Evolutionary conservation across 352 stramenopile genomes (phyloP), one percentile per base, ranked within the genome.

Genomic region (Blastocystis sp.): DNA sequence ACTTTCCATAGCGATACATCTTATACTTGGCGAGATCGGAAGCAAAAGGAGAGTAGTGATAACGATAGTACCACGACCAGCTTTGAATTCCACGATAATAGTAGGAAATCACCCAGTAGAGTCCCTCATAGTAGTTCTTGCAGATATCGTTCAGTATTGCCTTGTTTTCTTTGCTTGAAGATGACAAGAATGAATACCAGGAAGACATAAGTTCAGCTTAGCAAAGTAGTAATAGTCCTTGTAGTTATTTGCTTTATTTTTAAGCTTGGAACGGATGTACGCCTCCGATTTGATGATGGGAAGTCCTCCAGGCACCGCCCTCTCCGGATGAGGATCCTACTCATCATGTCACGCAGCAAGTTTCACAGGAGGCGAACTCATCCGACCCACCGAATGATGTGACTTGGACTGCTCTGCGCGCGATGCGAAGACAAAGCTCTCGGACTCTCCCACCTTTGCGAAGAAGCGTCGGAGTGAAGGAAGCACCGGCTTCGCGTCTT

Each of bases 21-120:
- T 82, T n/a, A 30, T 63, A 81, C 41, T 96, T 95, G 54, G 92
- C 94, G 90, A 98, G 91, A 90, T 98, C 95, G 0, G 93, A 96
- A 30, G 96, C 93, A 59, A 98, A 95, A 2, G 95, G 95, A 0
- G 96, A 96, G 92, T 99, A 99, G 91, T 99, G 97, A 92, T 98
- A 99, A 1, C 97, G 98, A 91, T 98, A 99, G 91, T 98, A 99
- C 98, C 98, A 99, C 59, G 96, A 94, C 98, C 98, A 99, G 78
- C 95, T 98, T 64, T 97, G 96, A 91, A 97, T 98, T 0, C 97
- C 98, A 70, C 94, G 94, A 92, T 98, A 98, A 91, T 99, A 99
- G 92, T 99, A 99, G 34, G 95, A 94, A 91, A 99, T 95, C 90
- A 98, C 98, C 98, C 98, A 99, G 91, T 97, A 96, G 11, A 99